Conservation (phyloP, 1,284 basidiomycete species). For the Coniophora puteana region DNA sequence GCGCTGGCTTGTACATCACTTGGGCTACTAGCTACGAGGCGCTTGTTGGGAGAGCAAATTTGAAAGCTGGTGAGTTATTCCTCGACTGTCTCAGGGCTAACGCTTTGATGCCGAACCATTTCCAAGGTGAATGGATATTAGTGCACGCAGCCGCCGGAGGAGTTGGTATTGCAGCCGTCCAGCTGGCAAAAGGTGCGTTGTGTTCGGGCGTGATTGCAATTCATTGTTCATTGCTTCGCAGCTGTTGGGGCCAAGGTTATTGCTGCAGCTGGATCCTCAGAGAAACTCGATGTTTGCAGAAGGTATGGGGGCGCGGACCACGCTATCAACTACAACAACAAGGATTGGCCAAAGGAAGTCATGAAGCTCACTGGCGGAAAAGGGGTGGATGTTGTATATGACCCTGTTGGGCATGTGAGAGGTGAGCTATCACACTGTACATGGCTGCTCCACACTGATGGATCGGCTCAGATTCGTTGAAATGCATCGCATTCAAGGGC, state of each 20-base stretch:
- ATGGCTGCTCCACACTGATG: slow-evolving; percentile 12
- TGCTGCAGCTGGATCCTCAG: slow-evolving; percentile 68
- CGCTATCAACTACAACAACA: slow-evolving; percentile 60
- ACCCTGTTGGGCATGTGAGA: slow-evolving; percentile 81
- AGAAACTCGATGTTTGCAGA: slow-evolving; percentile 67
- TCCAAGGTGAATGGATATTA: slow-evolving; percentile 80
- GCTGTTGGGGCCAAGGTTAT: slow-evolving; percentile 77
- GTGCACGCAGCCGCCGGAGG: slow-evolving; percentile 90
- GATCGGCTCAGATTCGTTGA: slow-evolving; percentile 59
- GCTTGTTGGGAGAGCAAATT: slow-evolving; percentile 77
- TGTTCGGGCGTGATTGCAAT: not conserved
- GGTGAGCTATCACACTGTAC: slow-evolving; percentile 35
- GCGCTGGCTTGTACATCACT: slow-evolving; percentile 73
- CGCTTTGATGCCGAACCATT: slow-evolving; percentile 5
- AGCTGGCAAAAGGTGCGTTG: slow-evolving; percentile 76
- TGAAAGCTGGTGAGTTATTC: slow-evolving; percentile 56
- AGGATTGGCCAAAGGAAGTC: slow-evolving; percentile 75
- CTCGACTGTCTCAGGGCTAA: not conserved
- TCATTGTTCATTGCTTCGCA: slow-evolving; percentile 24
- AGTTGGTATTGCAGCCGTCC: slow-evolving; percentile 89
- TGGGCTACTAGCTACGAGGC: slow-evolving; percentile 91
- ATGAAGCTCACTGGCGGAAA: slow-evolving; percentile 72
- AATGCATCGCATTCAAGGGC: slow-evolving; percentile 94
- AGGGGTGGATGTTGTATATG: slow-evolving; percentile 87
- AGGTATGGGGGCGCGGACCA: slow-evolving; percentile 71